Conservation (phyloP, 1,284 basidiomycete species). For the Pseudozyma tsukubaensis region DNA sequence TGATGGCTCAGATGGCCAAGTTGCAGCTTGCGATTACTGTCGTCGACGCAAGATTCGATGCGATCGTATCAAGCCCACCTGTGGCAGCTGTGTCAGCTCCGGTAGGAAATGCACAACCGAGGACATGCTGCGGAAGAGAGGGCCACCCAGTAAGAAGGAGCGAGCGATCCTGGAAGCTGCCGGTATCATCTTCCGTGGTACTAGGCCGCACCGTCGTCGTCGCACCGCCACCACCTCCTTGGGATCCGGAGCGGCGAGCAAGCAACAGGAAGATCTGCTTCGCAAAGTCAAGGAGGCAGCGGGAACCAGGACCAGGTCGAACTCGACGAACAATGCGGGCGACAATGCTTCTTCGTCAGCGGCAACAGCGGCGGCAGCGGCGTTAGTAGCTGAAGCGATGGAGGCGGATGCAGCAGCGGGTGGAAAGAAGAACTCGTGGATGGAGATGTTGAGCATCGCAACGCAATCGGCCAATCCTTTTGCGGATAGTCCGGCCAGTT, state of each 20-base stretch:
- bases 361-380: too few relatives aligned
- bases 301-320: slow-evolving; percentile 25
- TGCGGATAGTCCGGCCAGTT: slow-evolving; percentile 34
- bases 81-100: slow-evolving; percentile 35
- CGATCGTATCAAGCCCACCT: slow-evolving; percentile 52
- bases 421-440: slow-evolving; percentile 36
- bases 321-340: slow-evolving; percentile 33
- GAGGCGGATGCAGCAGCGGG: not conserved
- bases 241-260: slow-evolving; percentile 37
- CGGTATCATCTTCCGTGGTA: slow-evolving; percentile 50
- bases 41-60: slow-evolving; percentile 51
- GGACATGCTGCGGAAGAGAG: slow-evolving; percentile 53
- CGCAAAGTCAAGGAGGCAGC: slow-evolving; percentile 37
- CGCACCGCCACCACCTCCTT: slow-evolving; percentile 44
- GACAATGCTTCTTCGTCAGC: slow-evolving; percentile 1
- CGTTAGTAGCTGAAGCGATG: not conserved
- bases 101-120: slow-evolving; percentile 52
- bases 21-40: slow-evolving; percentile 50
- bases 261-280: slow-evolving; percentile 41
- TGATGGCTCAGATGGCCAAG: slow-evolving; percentile 48
- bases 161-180: slow-evolving; percentile 47
- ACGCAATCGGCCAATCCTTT: slow-evolving; percentile 36
- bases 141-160: slow-evolving; percentile 52
- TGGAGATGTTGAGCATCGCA: slow-evolving; percentile 48
- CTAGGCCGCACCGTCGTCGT: slow-evolving; percentile 42